Evolutionary conservation across 2,329 filamentous ascomycete genomes (phyloP), one percentile per base, ranked within the genome.

Genomic region (Biscogniauxia mediterranea): DNA sequence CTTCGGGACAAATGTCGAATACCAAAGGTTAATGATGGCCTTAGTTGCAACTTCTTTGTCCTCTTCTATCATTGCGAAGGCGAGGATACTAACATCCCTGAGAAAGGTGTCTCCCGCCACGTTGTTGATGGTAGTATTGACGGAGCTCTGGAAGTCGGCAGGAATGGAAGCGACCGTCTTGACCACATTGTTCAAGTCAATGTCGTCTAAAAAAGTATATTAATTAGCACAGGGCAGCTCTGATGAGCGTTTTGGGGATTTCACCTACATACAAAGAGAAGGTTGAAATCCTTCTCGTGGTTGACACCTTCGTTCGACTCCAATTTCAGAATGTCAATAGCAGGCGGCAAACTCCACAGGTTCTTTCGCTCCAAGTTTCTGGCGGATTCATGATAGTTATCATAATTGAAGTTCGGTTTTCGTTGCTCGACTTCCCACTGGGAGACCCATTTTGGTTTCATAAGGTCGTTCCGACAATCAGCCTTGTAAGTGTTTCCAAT

Each of bases 11-110:
- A 65, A 61, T 1, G 61, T 51, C 1, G 63, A 65, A 23, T 65
- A 65, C 61, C 61, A 65, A 4, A 60, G 38, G 20, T 65, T 61
- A 8, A 61, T 53, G 19, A 61, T 55, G 51, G 60, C 57, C 5
- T 63, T 52, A 8, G 57, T 49, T 9, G 57, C 63, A 3, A 53
- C 23, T 2, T 5, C 15, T 1, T 56, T 8, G 28, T 63, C 55
- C 1, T 61, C 59, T 15, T 65, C 63, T 1, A 17, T 50, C 15
- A 65, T 28, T 3, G 51, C 26, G 15, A 65, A 56, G 17, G 61
- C 46, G 3, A 61, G 54, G 28, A 65, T 59, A 8, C 58, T 52
- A 13, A 52, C 58, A 20, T 63, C 63, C 23, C 63, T 55, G 19
- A 50, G 46, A 1, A 63, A 56, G 17, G 63, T 28, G 8, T 63